Base-by-base conservation (phyloP, 139 green algal species). In the Medakamo hakoo region DNA sequence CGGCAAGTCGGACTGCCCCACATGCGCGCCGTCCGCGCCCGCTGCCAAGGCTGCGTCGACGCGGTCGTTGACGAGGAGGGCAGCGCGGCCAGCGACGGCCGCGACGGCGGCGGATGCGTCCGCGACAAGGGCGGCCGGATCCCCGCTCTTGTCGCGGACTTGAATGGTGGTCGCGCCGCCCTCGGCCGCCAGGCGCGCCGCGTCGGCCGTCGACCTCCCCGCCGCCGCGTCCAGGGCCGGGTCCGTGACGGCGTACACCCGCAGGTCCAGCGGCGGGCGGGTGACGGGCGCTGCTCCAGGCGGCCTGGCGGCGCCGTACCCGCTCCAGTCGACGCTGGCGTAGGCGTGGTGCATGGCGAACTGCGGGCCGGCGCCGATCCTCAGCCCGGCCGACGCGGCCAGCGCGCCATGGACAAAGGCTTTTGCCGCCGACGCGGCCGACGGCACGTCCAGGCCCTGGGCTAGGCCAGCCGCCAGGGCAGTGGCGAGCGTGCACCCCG, bases 1-100 rank as follows among this genome's bases (percentile, higher is more conserved):
- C 0, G 87, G 81, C 29, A 95, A 70, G 75, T 95, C 89, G n/a
- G 65, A 71, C 74, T 97, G 88, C 21, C 88, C 88, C 27, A 95
- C 76, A 65, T 96, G 88, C 18, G 88, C 84, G 27, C 86, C 88
- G 62, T 91, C 85, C 1, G 89, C 85, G 4, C 79, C 88, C 9
- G 76, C 66, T 5, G 85, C 90, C 32, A 97, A 68, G 16, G 87
- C 87, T 26, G 97, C 81, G 57, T 97, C 91, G 1, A 97, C 73
- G 0, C 91, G 72, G 72, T 97, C 91, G 68, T 97, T 97, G 63
- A 97, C 83, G 28, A 97, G 75, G n/a, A 95, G 67, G 1, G 79
- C 59, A 1, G 58, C 56, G 1, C 62, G 67, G 49, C 59, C 48
- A 18, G 28, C 3, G 30, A 21, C 26, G 14, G 25, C 14, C n/a